Evolutionary conservation across 2,329 filamentous ascomycete genomes (phyloP).

Genomic region (Fusarium tupiense): DNA sequence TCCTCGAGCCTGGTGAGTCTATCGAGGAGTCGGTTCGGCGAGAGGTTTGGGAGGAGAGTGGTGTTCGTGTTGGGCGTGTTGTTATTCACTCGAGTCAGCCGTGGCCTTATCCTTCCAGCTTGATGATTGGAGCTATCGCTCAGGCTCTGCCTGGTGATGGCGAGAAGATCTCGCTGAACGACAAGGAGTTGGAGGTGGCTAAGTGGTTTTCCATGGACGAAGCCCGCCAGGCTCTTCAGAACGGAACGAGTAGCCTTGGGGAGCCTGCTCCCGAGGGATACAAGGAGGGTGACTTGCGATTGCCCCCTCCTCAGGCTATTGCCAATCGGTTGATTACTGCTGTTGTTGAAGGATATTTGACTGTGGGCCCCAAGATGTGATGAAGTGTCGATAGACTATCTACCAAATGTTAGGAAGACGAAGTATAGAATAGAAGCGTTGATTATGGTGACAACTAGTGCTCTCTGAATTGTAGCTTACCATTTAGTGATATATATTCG

Average conservation of each 20-base stretch:
- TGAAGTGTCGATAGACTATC: background rate
- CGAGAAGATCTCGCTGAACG: slow-evolving; percentile 85
- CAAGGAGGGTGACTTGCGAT: slow-evolving; percentile 77
- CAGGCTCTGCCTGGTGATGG: slow-evolving; percentile 78
- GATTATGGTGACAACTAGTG: background rate
- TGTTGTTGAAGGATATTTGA: slow-evolving; percentile 79
- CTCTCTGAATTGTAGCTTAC: background rate
- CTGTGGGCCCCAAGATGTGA: slow-evolving; percentile 62
- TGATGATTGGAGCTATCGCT: slow-evolving; percentile 90
- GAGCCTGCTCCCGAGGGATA: slow-evolving; percentile 72
- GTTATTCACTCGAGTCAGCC: slow-evolving; percentile 86
- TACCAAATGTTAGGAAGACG: background rate
- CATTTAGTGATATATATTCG: background rate
- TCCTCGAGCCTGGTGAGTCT: slow-evolving; percentile 85
- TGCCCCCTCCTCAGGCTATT: slow-evolving; percentile 90
- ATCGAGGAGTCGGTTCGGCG: slow-evolving; percentile 85
- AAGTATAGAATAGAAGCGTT: slow-evolving; percentile 16
- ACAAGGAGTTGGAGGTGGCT: slow-evolving; percentile 90
- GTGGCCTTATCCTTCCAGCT: slow-evolving; percentile 85
- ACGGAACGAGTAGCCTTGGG: slow-evolving; percentile 73
- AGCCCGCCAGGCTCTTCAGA: slow-evolving; percentile 75
- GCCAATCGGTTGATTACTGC: slow-evolving; percentile 87
- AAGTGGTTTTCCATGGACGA: slow-evolving; percentile 89
- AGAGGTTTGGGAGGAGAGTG: slow-evolving; percentile 88
- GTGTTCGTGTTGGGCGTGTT: slow-evolving; percentile 79